Base-by-base conservation (phyloP, 305 asterid species). In the Fraxinus sp. region DNA sequence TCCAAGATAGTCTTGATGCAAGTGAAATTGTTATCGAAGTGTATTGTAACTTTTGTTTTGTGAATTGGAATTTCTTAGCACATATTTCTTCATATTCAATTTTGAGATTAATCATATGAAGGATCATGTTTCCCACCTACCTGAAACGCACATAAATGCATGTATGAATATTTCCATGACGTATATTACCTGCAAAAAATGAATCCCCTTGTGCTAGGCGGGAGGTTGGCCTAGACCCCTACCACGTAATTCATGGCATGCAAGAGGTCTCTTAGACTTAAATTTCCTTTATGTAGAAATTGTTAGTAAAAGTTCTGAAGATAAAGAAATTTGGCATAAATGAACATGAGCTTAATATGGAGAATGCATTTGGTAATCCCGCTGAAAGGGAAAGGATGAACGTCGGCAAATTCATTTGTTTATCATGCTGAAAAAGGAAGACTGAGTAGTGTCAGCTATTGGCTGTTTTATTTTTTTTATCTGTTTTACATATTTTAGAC, bases 1-100 rank as follows among this genome's bases (percentile, higher is more conserved):
- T 74, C 64, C 36, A 55, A 81, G 75, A 75, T 57, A 59, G 39
- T 74, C 57, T 37, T 22, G 80, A n/a, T 57, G 84, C 41, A 57
- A 59, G 28, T 57, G 80, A 18, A 57, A 13, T 81, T 57, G 64
- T 44, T 59, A 74, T 36, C 35, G 18, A 81, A 81, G 79, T 28
- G 41, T 62, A 57, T 3, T 26, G 36, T 3, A 26, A 26, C 70
- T 28, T 59, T 49, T 49, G 20, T 26, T 49, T 16, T 11, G 44
- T 30, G 76, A 70, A 32, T 0, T 70, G 39, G 76, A 32, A 70
- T 70, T 70, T 70, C 41, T 30, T 30, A 28, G 41, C 22, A 14
- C 36, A 11, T 5, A 14, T 28, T n/a, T 68, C 74, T 66, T 68
- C 20, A 30, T 70, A 30, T 70, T 70, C 33, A 18, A 70, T 70